Evolutionary conservation across 495 filamentous ascomycete genomes (phyloP), one percentile per base, ranked within the genome.

Genomic region (Jackrogersella multiformis): DNA sequence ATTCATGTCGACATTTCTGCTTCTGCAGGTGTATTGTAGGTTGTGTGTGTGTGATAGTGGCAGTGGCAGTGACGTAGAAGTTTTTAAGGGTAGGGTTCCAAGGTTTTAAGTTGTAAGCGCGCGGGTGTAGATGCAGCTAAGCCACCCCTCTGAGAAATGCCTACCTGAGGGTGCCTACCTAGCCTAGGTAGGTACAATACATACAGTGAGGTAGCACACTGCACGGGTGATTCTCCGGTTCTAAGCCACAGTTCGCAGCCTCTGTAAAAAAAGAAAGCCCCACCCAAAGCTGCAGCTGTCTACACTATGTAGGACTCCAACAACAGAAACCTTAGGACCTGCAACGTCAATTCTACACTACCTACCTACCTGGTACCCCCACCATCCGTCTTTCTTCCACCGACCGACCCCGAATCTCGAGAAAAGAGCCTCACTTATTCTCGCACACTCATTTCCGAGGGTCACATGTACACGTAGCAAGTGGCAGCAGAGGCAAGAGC

Each of bases 381-480:
- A 52, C 38, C 62, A 56, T 56, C 56, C 42, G 51, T 51, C 49
- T 16, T 12, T 15, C 35, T 13, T 38, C 20, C 55, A 26, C 54
- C 65, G 56, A 56, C 61, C 60, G 41, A 69, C 60, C 60, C 54
- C 28, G 34, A 56, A 56, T 10, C 52, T 34, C 23, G 10, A n/a
- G n/a, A 36, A 26, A 56, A 68, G 54, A 68, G 59, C 59, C 49
- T 64, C 60, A 57, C 15, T 28, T n/a, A 35, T 13, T 48, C 54
- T 21, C 44, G 38, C 30, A 41, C 59, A 35, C 48, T 35, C 28
- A 23, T 23, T 36, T 18, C 16, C 52, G 35, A n/a, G 34, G 30
- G 32, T 64, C 54, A 46, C 56, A 60, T 60, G 66, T 69, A 63
- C 66, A 69, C 66, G 66, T 69, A 69, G 65, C 57, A 49, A 26